A percentile compares a stretch with the other conserved stretches of the same genome.
These are phyloP conservation scores for Cladophialophora carrionii DNA, from an alignment of 2,329 filamentous ascomycete species.

Conservation along the genomic window DNA sequence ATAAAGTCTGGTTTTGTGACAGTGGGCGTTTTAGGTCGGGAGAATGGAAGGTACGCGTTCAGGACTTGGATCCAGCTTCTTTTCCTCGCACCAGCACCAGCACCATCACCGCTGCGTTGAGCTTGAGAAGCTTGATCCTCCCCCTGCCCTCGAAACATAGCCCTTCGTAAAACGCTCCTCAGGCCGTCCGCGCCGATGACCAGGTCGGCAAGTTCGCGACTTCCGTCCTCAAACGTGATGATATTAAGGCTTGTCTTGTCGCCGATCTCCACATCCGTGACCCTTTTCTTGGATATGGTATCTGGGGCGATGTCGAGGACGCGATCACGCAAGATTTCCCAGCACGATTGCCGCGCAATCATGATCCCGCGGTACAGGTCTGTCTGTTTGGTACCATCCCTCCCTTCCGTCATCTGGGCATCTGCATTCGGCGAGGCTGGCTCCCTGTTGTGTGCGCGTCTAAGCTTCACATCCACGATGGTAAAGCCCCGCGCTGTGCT, in stretches of 20 bases:
- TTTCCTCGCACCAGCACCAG: not conserved
- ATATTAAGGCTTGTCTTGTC: constrained; percentile 17
- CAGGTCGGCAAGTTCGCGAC: constrained; percentile 45
- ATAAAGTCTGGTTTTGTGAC: constrained; percentile 23
- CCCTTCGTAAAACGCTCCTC: constrained; percentile 44
- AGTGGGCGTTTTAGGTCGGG: not conserved
- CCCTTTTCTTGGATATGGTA: constrained; percentile 43
- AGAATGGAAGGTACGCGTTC: not conserved
- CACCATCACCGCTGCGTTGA: not conserved
- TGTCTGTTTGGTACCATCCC: not conserved
- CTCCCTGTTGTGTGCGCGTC: constrained; percentile 1
- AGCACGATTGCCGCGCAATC: constrained; percentile 47
- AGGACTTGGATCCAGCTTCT: not conserved
- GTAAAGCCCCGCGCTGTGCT: constrained; percentile 44
- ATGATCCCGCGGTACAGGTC: constrained; percentile 43
- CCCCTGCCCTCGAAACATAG: constrained; percentile 42
- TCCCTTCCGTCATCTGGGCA: not conserved
- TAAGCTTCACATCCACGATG: constrained; percentile 40
- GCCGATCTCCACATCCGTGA: constrained; percentile 40
- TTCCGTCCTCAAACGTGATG: constrained; percentile 44
- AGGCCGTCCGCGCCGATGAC: constrained; percentile 52
- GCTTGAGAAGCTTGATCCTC: not conserved
- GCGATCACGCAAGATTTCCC: constrained; percentile 44
- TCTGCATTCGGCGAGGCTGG: not conserved
- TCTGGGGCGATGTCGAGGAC: constrained; percentile 41